These are phyloP conservation scores for Tagetes patula DNA, from an alignment of 129 eudicot genomes.

Conservation along the genomic window DNA sequence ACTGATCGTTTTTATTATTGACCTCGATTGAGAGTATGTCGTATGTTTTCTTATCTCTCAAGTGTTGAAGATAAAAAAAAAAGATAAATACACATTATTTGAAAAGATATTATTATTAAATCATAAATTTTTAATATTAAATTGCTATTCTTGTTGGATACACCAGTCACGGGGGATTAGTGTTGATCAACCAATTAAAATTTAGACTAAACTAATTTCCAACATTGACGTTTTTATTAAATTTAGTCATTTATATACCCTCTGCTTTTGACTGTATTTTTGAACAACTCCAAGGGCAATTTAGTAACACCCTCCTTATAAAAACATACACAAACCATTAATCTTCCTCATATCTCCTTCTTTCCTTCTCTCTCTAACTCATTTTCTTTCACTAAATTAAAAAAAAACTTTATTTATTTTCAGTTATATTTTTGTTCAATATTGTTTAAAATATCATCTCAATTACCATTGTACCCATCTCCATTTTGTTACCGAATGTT, in stretches of 20 bases:
- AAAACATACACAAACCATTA: not conserved
- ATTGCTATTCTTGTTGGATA: not conserved
- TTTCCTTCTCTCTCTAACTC: not conserved
- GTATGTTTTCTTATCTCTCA: too few relatives aligned
- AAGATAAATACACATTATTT: too few relatives aligned
- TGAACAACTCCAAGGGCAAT: constrained; percentile 25
- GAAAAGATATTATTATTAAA: too few relatives aligned
- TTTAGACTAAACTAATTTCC: not conserved
- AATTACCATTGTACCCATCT: constrained; percentile 12
- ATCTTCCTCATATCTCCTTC: not conserved
- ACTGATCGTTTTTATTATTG: too few relatives aligned
- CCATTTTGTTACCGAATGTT: not conserved
- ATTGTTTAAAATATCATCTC: not conserved
- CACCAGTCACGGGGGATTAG: not conserved
- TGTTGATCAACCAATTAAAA: not conserved
- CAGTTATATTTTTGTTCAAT: not conserved
- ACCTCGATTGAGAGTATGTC: too few relatives aligned
- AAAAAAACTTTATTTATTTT: not conserved
- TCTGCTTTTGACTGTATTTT: constrained; percentile 28
- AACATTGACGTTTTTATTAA: not conserved
- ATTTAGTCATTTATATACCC: constrained; percentile 21
- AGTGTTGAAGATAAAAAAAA: too few relatives aligned
- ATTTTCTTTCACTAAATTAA: not conserved
- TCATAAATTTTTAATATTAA: not conserved
- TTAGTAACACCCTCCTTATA: constrained; percentile 11